Conservation (phyloP, 345 rosid genomes). For the Lepidium didymum region DNA sequence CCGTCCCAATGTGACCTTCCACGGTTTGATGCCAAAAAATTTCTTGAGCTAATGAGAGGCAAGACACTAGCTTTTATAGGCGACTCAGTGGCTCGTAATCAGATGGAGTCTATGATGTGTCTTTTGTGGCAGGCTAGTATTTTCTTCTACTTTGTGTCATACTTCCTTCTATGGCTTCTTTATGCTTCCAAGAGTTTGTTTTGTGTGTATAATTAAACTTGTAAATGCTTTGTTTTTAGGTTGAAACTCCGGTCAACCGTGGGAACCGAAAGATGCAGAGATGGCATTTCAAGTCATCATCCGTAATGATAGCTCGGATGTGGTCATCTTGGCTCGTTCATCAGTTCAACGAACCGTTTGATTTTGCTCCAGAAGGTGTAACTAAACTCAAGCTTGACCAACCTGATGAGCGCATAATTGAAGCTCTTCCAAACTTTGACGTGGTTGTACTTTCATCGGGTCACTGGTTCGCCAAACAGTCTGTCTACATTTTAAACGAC, state of each 20-base stretch:
- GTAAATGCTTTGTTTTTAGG: constrained; percentile 36
- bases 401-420: constrained; percentile 62
- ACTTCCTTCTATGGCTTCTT: background rate
- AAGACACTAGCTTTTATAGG: constrained; percentile 88
- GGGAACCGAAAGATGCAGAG: constrained; percentile 85
- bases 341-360: constrained; percentile 45
- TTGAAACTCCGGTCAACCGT: constrained; percentile 74
- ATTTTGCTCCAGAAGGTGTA: constrained; percentile 67
- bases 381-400: constrained; percentile 76
- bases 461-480: constrained; percentile 94
- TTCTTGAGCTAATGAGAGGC: constrained; percentile 85
- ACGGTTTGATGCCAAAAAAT: constrained; percentile 71
- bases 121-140: constrained; percentile 94
- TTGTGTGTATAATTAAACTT: background rate
- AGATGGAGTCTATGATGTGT: constrained; percentile 91
- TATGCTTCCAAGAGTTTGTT: background rate
- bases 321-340: constrained; percentile 99
- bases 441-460: constrained; percentile 82
- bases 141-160: background rate
- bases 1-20: constrained; percentile 80
- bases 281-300: constrained; percentile 62
- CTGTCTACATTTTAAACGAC: constrained; percentile 66
- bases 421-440: constrained; percentile 52
- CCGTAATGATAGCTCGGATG: constrained; percentile 66
- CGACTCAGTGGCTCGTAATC: constrained; percentile 95